Evolutionary conservation across 768 basidiomycete genomes (phyloP), one percentile per base, ranked within the genome.

Genomic region (Termitomyces sp.): DNA sequence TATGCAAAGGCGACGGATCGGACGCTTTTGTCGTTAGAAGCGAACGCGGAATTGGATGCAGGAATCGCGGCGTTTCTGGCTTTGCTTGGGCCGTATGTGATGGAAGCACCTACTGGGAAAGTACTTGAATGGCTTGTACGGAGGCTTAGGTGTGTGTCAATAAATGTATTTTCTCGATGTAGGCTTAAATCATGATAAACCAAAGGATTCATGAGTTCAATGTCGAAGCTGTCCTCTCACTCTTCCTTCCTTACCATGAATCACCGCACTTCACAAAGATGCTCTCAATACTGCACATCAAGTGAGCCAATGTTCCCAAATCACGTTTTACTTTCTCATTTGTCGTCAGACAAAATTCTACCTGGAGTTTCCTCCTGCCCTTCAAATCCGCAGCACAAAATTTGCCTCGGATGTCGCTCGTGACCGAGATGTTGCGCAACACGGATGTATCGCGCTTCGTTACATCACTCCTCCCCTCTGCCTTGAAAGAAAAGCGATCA

Each of bases 171-270:
- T 12, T 52, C 3, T 52, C n/a, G 8, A 50, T 33, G 20, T 51
- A 3, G 1, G 44, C 36, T 41, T 58, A 35, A 55, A 65, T 40
- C 48, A 59, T 48, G 13, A 63, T 41, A 16, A 36, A 14, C 12
- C 56, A 18, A 66, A 98, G 96, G 70, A 85, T 98, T 30, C 82
- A 98, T 68, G 95, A 98, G 70, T 94, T 98, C 76, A 97, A 98
- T 67, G 80, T 95, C 56, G 82, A 88, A 56, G 80, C 82, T 26
- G 69, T 95, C 30, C 79, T 98, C 6, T 74, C 86, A 8, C 77
- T 94, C 26, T 98, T 98, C 73, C 75, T 98, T 33, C 97, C 97
- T 0, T 98, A 96, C 69, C 94, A 98, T 67, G 93, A 95, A 64
- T 91, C 95, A 5, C 87, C 91, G 0, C 94, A 98, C 70, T 98